phyloP scores from a whole-genome alignment of 2,329 filamentous ascomycete species.

The Penicillium sp. region DNA sequence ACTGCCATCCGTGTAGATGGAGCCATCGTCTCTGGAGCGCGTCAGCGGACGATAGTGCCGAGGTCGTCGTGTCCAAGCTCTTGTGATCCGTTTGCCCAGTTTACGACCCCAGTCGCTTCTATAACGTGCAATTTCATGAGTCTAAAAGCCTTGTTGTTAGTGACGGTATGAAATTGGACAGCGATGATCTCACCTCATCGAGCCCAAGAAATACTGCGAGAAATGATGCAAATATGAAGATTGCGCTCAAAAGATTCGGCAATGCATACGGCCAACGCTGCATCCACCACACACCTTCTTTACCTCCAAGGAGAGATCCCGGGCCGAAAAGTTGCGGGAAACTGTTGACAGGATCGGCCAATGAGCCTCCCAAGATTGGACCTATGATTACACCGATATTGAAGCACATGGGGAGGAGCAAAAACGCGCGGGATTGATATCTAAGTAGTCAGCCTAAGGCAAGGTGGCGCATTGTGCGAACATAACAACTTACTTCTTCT shows the following conservation, averaged over 20 bases:
- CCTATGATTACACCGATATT: slow-evolving; percentile 57
- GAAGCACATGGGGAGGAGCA: slow-evolving; percentile 59
- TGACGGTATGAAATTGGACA: background rate
- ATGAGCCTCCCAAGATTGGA: slow-evolving; percentile 54
- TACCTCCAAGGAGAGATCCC: slow-evolving; percentile 48
- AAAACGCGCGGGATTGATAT: slow-evolving; percentile 47
- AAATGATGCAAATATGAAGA: slow-evolving; percentile 51
- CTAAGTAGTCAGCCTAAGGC: slow-evolving; percentile 15
- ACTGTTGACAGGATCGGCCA: slow-evolving; percentile 57
- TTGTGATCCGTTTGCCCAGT: slow-evolving; percentile 30
- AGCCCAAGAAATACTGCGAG: slow-evolving; percentile 54
- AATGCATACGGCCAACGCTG: slow-evolving; percentile 58
- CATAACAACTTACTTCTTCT: slow-evolving; percentile 49
- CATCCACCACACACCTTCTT: slow-evolving; percentile 56
- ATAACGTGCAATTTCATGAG: slow-evolving; percentile 33
- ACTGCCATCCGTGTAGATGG: slow-evolving; percentile 28
- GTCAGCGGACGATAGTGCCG: slow-evolving; percentile 32
- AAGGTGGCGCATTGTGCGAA: background rate
- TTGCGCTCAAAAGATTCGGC: slow-evolving; percentile 58
- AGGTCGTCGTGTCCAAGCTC: slow-evolving; percentile 20
- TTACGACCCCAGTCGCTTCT: slow-evolving; percentile 36
- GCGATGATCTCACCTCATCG: slow-evolving; percentile 47
- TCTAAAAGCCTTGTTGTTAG: slow-evolving; percentile 13
- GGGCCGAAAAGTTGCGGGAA: slow-evolving; percentile 58
- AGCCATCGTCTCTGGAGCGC: slow-evolving; percentile 23